A percentile compares a stretch with the other conserved stretches of the same genome.
phyloP scores from a whole-genome alignment of 2,329 filamentous ascomycete species.

The Fusarium circinatum region DNA sequence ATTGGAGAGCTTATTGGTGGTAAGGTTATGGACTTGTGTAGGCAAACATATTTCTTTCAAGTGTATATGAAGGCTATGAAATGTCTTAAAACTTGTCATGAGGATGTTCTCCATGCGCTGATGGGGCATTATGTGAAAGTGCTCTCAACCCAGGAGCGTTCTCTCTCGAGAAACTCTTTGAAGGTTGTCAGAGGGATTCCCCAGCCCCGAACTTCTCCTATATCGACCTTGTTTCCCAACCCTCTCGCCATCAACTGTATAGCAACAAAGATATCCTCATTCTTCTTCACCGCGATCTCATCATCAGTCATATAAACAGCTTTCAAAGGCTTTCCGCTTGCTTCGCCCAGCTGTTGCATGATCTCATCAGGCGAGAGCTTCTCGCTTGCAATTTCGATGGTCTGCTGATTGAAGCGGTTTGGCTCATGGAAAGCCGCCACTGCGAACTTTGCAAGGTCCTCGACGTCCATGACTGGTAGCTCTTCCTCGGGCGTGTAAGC shows the following conservation, averaged over 20 bases:
- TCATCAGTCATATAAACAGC: background rate
- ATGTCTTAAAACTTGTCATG: background rate
- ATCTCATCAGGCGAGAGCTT: background rate
- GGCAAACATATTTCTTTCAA: background rate
- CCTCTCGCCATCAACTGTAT: conserved; percentile 1
- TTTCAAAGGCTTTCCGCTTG: background rate
- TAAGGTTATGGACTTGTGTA: background rate
- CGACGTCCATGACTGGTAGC: conserved; percentile 4
- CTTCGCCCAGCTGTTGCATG: background rate
- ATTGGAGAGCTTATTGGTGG: background rate
- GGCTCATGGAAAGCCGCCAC: background rate
- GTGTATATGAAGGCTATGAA: background rate
- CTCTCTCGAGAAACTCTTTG: background rate
- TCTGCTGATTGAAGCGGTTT: background rate
- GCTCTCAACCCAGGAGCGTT: background rate
- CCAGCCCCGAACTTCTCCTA: background rate
- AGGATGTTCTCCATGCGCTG: rapidly evolving
- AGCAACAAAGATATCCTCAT: background rate
- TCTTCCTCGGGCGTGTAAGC: background rate
- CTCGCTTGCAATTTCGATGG: background rate
- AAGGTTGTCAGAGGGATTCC: background rate
- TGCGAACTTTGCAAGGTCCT: conserved; percentile 8
- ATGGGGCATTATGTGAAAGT: background rate
- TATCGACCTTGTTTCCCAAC: background rate
- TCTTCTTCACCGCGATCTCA: background rate